Conservation (phyloP, 1,284 basidiomycete genomes). For the Thelephora terrestris region DNA sequence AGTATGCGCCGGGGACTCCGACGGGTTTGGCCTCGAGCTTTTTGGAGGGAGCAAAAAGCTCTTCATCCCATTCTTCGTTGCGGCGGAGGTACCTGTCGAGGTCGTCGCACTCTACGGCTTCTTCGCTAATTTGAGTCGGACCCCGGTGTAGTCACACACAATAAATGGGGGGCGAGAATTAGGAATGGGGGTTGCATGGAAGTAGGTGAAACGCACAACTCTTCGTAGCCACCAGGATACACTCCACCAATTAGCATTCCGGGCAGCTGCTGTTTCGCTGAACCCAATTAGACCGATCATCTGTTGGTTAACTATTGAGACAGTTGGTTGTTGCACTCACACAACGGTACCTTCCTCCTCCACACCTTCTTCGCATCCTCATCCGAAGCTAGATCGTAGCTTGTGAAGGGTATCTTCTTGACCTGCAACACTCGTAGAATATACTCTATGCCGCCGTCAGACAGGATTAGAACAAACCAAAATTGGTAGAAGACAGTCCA, state of each 20-base stretch:
- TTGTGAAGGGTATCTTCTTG: slow-evolving; percentile 71
- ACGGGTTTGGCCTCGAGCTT: slow-evolving; percentile 46
- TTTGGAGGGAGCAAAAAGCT: slow-evolving; percentile 40
- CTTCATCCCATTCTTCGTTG: slow-evolving; percentile 54
- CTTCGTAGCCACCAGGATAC: slow-evolving; percentile 46
- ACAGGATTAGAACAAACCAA: background rate
- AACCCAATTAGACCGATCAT: background rate
- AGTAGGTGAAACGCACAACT: slow-evolving; percentile 35
- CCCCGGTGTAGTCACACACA: slow-evolving; percentile 1
- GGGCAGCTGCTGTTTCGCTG: slow-evolving; percentile 72
- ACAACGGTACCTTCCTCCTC: slow-evolving; percentile 64
- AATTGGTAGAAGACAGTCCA: background rate
- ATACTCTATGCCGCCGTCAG: slow-evolving; percentile 39
- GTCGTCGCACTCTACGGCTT: slow-evolving; percentile 68
- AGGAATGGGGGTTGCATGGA: background rate
- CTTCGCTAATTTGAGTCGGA: slow-evolving; percentile 41
- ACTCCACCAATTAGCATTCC: slow-evolving; percentile 67
- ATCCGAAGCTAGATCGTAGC: slow-evolving; percentile 76
- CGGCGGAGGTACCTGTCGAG: slow-evolving; percentile 61
- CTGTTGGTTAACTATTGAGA: background rate
- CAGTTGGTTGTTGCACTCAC: slow-evolving; percentile 26
- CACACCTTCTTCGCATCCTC: slow-evolving; percentile 70
- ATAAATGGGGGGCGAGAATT: slow-evolving; percentile 2
- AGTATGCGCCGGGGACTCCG: slow-evolving; percentile 67
- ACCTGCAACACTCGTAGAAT: slow-evolving; percentile 67